phyloP scores from a whole-genome alignment of 129 eudicot species.

The Erigeron canadensis region DNA sequence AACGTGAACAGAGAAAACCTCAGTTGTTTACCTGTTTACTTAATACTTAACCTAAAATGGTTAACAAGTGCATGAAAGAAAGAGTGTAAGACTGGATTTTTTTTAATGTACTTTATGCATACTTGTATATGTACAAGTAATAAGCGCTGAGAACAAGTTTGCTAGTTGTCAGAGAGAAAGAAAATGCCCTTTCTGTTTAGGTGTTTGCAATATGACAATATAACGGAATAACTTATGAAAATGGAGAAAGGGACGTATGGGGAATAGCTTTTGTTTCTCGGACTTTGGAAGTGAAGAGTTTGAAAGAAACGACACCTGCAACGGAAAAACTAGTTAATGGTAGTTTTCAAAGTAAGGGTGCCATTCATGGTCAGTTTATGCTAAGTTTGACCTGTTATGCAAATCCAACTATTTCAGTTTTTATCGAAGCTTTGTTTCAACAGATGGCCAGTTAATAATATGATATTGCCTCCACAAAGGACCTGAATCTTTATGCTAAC shows the following conservation, averaged over 20 bases:
- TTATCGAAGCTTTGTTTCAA: not conserved
- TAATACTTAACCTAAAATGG: no score
- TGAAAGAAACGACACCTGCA: conserved; percentile 7
- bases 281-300: not conserved
- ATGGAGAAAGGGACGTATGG: conserved; percentile 2
- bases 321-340: conserved; percentile 6
- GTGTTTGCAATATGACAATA: not conserved
- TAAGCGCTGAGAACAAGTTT: not conserved
- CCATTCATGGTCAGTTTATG: not conserved
- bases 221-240: not conserved
- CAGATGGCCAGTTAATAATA: not conserved
- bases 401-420: not conserved
- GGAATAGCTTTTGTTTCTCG: not conserved
- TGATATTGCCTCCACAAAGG: not conserved
- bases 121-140: no score
- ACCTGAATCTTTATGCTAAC: not conserved
- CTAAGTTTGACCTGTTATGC: not conserved
- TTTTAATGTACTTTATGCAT: no score
- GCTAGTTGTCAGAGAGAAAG: not conserved
- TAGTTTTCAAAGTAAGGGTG: not conserved
- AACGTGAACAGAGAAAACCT: no score
- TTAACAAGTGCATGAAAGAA: no score
- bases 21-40: no score
- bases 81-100: no score
- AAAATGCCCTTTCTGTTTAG: not conserved